phyloP scores from a whole-genome alignment of 176 grass and related monocot genomes.

The Poa pratensis region DNA sequence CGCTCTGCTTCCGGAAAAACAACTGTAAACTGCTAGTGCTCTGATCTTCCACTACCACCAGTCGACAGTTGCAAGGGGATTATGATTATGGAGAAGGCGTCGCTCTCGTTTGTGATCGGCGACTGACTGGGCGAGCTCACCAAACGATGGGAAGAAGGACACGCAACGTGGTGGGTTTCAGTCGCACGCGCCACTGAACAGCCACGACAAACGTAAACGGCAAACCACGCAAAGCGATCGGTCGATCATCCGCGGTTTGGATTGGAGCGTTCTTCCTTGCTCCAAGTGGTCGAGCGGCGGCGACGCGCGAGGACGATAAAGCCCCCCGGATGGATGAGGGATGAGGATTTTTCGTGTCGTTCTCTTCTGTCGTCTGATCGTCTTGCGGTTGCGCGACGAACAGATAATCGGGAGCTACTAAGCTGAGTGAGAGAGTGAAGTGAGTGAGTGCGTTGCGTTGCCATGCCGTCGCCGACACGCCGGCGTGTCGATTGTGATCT shows the following conservation, averaged over 20 bases:
- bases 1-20: background rate
- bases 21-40: background rate
- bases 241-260: background rate
- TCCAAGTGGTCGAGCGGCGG: background rate
- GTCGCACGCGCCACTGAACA: background rate
- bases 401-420: background rate
- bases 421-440: background rate
- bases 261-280: background rate
- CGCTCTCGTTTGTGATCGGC: background rate
- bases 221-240: conserved; percentile 46
- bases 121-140: background rate
- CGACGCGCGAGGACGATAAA: background rate
- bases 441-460: background rate
- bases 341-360: background rate
- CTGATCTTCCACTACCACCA: background rate
- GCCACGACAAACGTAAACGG: conserved; percentile 48
- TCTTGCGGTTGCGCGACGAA: background rate
- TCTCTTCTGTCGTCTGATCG: background rate
- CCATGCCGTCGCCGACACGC: background rate
- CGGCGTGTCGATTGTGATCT: background rate
- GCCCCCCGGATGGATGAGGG: background rate
- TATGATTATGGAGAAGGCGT: background rate
- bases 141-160: background rate
- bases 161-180: conserved; percentile 48
- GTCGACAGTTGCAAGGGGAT: background rate